Conservation (phyloP, 306 rosid species). For the Potentilla sterilis region DNA sequence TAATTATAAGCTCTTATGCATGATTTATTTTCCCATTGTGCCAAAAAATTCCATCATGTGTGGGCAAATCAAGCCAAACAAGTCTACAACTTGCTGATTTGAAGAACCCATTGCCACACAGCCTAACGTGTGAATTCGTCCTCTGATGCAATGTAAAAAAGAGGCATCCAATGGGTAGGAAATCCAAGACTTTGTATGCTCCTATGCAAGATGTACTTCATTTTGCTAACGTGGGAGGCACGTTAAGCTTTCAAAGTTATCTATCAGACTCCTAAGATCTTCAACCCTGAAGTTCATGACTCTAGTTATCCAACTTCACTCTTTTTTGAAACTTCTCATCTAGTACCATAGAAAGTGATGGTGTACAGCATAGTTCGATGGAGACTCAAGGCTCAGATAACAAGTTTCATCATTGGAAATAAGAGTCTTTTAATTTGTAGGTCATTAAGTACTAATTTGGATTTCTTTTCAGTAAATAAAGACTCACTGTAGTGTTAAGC, state of each 20-base stretch:
- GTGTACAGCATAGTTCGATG: not conserved
- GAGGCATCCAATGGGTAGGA: not conserved
- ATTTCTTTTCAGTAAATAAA: not conserved
- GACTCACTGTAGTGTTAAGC: not conserved
- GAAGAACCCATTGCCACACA: not conserved
- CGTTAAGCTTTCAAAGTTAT: not conserved
- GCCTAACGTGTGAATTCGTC: not conserved
- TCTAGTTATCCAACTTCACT: not conserved
- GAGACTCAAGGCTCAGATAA: not conserved
- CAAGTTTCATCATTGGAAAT: not conserved
- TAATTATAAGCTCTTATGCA: too few species aligned
- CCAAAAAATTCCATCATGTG: too few species aligned
- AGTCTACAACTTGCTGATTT: too few species aligned
- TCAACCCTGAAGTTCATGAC: not conserved
- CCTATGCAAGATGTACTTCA: not conserved
- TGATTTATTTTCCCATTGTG: too few species aligned
- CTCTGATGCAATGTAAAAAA: not conserved
- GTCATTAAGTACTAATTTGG: not conserved
- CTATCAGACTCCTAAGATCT: not conserved
- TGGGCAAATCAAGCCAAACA: too few species aligned
- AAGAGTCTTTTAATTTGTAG: not conserved
- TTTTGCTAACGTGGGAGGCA: not conserved
- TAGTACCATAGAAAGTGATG: not conserved
- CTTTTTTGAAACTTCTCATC: too few species aligned
- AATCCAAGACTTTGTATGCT: too few species aligned